Percentiles rank a stretch among this genome's conserved stretches.
Conservation (phyloP, 805 yeast species). For the Ogataea angusta region DNA sequence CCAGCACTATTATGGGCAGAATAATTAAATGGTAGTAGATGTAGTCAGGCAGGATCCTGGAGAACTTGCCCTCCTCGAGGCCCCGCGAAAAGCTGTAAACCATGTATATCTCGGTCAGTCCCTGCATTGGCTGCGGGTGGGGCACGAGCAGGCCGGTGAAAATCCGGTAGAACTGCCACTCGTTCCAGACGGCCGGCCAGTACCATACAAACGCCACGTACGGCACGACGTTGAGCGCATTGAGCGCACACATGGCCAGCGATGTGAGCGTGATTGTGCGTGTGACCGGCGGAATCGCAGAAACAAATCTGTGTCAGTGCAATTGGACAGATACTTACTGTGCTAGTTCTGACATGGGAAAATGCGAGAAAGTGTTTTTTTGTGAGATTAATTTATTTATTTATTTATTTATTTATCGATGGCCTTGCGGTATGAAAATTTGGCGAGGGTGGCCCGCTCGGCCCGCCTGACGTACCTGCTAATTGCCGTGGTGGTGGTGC, state of each 20-base stretch:
- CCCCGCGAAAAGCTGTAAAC: constrained; percentile 56
- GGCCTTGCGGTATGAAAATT: constrained; percentile 12
- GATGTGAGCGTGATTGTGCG: constrained; percentile 51
- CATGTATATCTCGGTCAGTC: constrained; percentile 51
- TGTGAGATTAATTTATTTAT: background rate
- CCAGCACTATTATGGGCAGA: constrained; percentile 43
- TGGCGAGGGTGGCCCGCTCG: constrained; percentile 14
- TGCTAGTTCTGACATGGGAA: constrained; percentile 32
- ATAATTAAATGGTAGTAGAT: constrained; percentile 50
- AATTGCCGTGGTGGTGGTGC: constrained; percentile 8
- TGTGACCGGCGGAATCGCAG: constrained; percentile 59
- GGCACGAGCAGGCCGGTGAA: constrained; percentile 49
- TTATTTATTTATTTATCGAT: constrained; percentile 3
- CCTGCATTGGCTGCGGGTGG: constrained; percentile 41
- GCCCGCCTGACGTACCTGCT: constrained; percentile 17
- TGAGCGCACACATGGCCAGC: constrained; percentile 41
- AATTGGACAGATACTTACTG: constrained; percentile 21
- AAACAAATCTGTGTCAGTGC: constrained; percentile 32
- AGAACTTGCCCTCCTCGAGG: constrained; percentile 51
- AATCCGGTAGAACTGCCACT: constrained; percentile 44
- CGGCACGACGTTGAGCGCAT: constrained; percentile 31
- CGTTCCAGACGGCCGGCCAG: constrained; percentile 31
- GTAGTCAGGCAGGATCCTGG: constrained; percentile 49
- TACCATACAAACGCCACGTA: constrained; percentile 25
- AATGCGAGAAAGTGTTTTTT: background rate